Base-by-base conservation (phyloP, 2,329 filamentous ascomycete species). In the Aureobasidium vineae region DNA sequence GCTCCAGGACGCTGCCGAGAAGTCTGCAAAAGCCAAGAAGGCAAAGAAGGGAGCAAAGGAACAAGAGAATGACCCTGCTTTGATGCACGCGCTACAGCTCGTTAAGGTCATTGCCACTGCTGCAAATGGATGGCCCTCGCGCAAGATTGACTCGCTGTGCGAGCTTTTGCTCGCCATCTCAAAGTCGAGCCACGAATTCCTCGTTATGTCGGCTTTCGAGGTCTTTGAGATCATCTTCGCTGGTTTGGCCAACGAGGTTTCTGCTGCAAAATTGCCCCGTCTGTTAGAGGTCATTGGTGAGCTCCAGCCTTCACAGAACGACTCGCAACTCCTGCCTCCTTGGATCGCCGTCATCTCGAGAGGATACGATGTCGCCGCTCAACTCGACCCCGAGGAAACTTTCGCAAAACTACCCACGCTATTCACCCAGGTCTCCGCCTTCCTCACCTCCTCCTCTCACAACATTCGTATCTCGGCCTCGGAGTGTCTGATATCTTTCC, bases 171-270 rank as follows among this genome's bases (percentile, higher is more conserved):
- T 99, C 71, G 88, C 88, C 71, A 96, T 98, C 69, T 94, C 94
- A 36, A 89, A 89, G 74, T 93, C 90, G 10, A 95, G 88, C 77
- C 97, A 96, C 76, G 93, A 98, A 76, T 96, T 94, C 77, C 88
- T 99, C 82, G 96, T 93, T 38, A 96, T 98, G 89, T 90, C 91
- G 13, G 90, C 93, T 0, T 97, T 99, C 72, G 94, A 97, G 70
- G 94, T 98, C 4, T 99, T 99, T 73, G 95, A 99, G 77, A 90
- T 96, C 76, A 96, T 98, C 52, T 98, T 99, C 71, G 89, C 90
- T 72, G 90, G 92, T 8, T 93, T 99, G 89, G 86, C 88, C 19
- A 90, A 93, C 70, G 92, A 96, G 71, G 84, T 93, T 57, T 91
- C 93, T 0, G 96, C 92, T 2, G 86, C 91, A 0, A 99, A 98